phyloP scores from a whole-genome alignment of 805 yeast genomes.

The Candida orba region DNA sequence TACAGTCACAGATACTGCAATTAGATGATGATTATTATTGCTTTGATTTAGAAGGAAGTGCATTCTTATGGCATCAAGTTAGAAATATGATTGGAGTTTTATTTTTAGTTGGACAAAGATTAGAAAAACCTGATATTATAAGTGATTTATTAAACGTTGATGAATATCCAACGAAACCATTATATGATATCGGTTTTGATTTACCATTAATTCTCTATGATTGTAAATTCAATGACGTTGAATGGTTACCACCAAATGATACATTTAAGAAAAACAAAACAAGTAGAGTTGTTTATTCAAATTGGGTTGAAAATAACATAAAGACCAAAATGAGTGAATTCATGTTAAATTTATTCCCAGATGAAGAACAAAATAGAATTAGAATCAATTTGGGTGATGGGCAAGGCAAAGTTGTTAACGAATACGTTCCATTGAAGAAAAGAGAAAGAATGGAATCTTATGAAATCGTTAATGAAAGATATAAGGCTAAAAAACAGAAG shows the following conservation, averaged over 20 bases:
- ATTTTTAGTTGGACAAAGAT: slow-evolving; percentile 70
- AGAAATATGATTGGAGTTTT: slow-evolving; percentile 88
- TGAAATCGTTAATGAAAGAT: slow-evolving; percentile 63
- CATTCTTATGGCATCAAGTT: slow-evolving; percentile 97
- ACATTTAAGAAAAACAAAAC: slow-evolving; percentile 36
- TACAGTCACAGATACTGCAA: slow-evolving; percentile 40
- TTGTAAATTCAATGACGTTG: slow-evolving; percentile 66
- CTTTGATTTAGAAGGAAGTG: slow-evolving; percentile 77
- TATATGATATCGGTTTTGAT: slow-evolving; percentile 85
- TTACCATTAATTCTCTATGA: slow-evolving; percentile 81
- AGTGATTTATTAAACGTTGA: slow-evolving; percentile 47
- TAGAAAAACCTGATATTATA: slow-evolving; percentile 56
- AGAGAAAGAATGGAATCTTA: slow-evolving; percentile 57
- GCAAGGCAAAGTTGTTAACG: slow-evolving; percentile 47
- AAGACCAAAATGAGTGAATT: slow-evolving; percentile 43
- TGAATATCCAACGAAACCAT: slow-evolving; percentile 59
- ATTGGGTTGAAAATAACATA: slow-evolving; percentile 49
- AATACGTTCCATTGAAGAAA: slow-evolving; percentile 49
- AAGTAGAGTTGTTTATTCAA: slow-evolving; percentile 37
- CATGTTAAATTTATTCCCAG: slow-evolving; percentile 20
- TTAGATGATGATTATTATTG: slow-evolving; percentile 43
- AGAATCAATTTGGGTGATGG: slow-evolving; percentile 74
- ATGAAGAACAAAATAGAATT: slow-evolving; percentile 6
- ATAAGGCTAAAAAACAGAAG: slow-evolving; percentile 32
- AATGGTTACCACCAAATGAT: slow-evolving; percentile 41